A percentile compares a stretch with the other conserved stretches of the same genome.
Conservation (phyloP, 2,329 filamentous ascomycete genomes). For the Orbilia javanica region DNA sequence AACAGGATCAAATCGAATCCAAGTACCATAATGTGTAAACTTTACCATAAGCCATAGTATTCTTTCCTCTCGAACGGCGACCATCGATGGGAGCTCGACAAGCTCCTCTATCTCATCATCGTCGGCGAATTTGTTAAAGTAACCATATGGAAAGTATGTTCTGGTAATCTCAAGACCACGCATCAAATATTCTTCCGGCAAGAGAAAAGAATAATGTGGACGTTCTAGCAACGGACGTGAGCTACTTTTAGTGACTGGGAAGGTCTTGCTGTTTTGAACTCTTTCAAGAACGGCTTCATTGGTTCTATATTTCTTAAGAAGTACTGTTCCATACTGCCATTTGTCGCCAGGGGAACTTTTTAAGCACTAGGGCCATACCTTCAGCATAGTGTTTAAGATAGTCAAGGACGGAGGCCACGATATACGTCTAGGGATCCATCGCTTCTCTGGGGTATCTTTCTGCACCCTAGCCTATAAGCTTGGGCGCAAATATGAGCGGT, state of each 20-base stretch:
- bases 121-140: conserved; percentile 65
- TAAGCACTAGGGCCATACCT: no score
- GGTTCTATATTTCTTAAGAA: no score
- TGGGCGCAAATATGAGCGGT: no score
- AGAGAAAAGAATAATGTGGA: no score
- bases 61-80: conserved; percentile 72
- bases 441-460: no score
- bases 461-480: no score
- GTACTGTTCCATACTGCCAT: no score
- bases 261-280: conserved; percentile 66
- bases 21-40: conserved; percentile 64
- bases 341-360: no score
- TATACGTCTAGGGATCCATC: no score
- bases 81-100: conserved; percentile 74
- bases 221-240: no score
- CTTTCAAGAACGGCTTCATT: conserved; percentile 61
- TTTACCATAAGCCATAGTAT: conserved; percentile 72
- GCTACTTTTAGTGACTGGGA: conserved; percentile 68
- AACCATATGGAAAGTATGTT: conserved; percentile 69
- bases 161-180: conserved; percentile 74
- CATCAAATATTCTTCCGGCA: conserved; percentile 78
- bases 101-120: conserved; percentile 79
- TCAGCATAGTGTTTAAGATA: no score
- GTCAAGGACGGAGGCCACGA: no score
- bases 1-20: conserved; percentile 36